phyloP scores from a whole-genome alignment of 768 basidiomycete species.

The Suillus fuscotomentosus region DNA sequence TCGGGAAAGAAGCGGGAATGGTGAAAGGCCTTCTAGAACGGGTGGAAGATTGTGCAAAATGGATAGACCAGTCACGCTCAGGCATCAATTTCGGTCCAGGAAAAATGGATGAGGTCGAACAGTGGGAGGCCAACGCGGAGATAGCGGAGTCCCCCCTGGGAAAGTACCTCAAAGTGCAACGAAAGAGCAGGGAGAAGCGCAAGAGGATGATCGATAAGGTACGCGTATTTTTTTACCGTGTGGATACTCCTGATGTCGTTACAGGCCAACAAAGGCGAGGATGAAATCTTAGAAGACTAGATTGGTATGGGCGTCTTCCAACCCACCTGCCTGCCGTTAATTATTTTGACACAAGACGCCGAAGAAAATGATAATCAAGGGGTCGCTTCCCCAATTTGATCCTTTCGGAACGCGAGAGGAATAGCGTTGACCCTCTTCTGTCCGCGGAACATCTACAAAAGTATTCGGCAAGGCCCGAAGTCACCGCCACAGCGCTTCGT shows the following conservation, averaged over 20 bases:
- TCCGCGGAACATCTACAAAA: constrained; percentile 1
- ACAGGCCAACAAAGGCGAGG: constrained; percentile 70
- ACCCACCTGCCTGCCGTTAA: not conserved
- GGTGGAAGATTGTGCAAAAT: constrained; percentile 78
- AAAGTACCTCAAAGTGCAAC: constrained; percentile 77
- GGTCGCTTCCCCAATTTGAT: not conserved
- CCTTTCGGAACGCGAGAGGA: not conserved
- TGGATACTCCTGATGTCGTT: constrained; percentile 16
- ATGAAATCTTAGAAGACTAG: constrained; percentile 61
- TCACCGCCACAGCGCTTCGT: constrained; percentile 1
- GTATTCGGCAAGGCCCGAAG: not conserved
- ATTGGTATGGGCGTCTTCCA: not conserved
- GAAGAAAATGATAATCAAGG: not conserved
- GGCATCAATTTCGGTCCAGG: constrained; percentile 75
- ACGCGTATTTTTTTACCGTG: constrained; percentile 8
- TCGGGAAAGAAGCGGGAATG: constrained; percentile 54
- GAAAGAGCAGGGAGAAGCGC: constrained; percentile 76
- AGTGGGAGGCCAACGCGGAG: constrained; percentile 66
- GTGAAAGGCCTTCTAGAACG: constrained; percentile 84
- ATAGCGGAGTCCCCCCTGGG: constrained; percentile 74
- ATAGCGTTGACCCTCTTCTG: not conserved
- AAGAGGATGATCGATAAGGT: constrained; percentile 76
- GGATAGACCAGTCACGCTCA: constrained; percentile 72
- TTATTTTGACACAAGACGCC: not conserved
- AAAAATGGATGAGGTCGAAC: constrained; percentile 62